Percentiles rank a stretch among this genome's conserved stretches.
phyloP scores from a whole-genome alignment of 2,329 filamentous ascomycete species.

The Colletotrichum lini region DNA sequence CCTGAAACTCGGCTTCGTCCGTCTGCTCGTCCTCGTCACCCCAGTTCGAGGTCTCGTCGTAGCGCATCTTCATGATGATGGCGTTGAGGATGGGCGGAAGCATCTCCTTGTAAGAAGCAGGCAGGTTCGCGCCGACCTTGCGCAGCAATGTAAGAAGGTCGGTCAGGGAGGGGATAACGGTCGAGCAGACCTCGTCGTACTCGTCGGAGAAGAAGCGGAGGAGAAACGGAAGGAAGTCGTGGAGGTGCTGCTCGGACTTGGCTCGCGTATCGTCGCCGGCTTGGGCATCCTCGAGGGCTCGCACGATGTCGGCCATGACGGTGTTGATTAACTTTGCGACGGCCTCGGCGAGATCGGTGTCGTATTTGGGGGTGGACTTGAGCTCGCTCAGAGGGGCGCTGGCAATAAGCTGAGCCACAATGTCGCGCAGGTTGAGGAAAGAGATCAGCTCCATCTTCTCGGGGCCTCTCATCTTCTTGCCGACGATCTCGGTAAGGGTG shows the following conservation, averaged over 20 bases:
- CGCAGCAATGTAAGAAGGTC: conserved; percentile 93
- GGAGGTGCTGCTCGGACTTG: conserved; percentile 85
- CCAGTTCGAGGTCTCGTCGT: conserved; percentile 95
- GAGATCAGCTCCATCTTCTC: conserved; percentile 96
- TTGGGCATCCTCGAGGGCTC: conserved; percentile 80
- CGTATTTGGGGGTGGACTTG: conserved; percentile 87
- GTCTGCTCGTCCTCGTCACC: conserved; percentile 94
- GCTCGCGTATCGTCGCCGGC: conserved; percentile 75
- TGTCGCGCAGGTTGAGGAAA: conserved; percentile 88
- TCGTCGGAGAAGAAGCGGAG: conserved; percentile 97
- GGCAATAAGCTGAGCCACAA: conserved; percentile 87
- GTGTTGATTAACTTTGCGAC: conserved; percentile 97
- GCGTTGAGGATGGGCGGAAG: conserved; percentile 90
- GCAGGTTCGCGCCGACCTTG: conserved; percentile 78
- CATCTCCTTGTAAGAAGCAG: conserved; percentile 83
- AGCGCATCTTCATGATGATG: conserved; percentile 96
- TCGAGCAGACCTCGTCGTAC: conserved; percentile 97
- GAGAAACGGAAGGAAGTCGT: conserved; percentile 87
- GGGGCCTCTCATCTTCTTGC: conserved; percentile 95
- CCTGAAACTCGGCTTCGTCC: conserved; percentile 97
- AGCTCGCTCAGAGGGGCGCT: conserved; percentile 86
- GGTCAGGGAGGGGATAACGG: conserved; percentile 92
- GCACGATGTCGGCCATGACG: conserved; percentile 87
- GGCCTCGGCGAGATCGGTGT: conserved; percentile 94
- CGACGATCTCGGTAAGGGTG: conserved; percentile 94